Base-by-base conservation (phyloP, 2,329 filamentous ascomycete species). In the Fusarium floridanum region DNA sequence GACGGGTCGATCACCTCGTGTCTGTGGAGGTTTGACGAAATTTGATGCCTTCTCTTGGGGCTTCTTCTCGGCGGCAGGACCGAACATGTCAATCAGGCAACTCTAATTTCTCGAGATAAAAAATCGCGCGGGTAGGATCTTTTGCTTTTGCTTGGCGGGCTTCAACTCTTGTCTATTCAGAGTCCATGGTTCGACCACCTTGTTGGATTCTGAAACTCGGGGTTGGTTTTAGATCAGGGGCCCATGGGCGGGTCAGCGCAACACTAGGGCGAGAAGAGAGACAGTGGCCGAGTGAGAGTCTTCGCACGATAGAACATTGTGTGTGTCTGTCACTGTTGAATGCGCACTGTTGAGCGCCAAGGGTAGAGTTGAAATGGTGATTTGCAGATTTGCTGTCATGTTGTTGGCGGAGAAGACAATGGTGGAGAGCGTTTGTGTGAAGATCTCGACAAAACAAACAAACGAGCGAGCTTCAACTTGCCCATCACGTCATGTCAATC, bases 141-240 rank as follows among this genome's bases (percentile, higher is more conserved):
- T 43, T 36, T 64, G 39, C 64, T 73, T 66, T 34, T 34, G 32
- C 32, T 73, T 66, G 66, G 68, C 65, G 27, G 56, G 66, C 64
- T 71, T 71, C 22, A 60, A 56, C 27, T 41, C 37, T 27, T 64
- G 56, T 64, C 55, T 53, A 41, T 64, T n/a, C n/a, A 64, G 27
- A 62, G 36, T 43, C 34, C 41, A 56, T 59, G 74, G 50, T 73
- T 78, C 60, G 68, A 70, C 34, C 48, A 70, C 65, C 37, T 61
- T 74, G 17, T 73, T 43, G 37, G 50, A 27, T 32, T 78, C 76
- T 78, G 76, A 78, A 78, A 78, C 76, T 73, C 64, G 64, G 72
- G 64, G 66, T 68, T 27, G 27, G 73, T 68, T 75, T 75, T 66
- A 67, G 53, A 39, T 61, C 71, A 77, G 68, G 74, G 70, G 39